A percentile compares a stretch with the other conserved stretches of the same genome.
phyloP scores from a whole-genome alignment of 2,329 filamentous ascomycete genomes.

The Sporothrix curviconia region DNA sequence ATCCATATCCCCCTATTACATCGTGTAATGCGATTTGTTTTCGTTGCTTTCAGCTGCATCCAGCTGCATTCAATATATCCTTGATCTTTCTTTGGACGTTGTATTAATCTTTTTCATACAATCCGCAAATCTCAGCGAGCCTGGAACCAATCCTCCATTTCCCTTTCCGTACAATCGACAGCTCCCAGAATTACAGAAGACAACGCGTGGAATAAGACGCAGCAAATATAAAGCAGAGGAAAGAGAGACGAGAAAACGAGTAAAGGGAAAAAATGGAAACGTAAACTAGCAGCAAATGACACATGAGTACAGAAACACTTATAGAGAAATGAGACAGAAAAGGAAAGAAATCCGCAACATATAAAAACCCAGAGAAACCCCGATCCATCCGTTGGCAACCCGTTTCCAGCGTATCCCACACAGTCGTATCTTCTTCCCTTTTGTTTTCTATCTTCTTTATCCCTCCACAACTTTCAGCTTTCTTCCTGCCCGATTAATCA shows the following conservation, averaged over 20 bases:
- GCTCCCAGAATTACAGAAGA: too few relatives aligned
- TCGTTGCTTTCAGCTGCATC: too few relatives aligned
- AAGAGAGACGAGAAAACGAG: neutral
- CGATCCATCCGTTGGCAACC: conserved; percentile 1
- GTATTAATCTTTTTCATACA: too few relatives aligned
- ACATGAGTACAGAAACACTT: neutral
- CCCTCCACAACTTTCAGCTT: too few relatives aligned
- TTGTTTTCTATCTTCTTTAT: neutral
- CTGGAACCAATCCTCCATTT: too few relatives aligned
- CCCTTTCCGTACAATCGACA: too few relatives aligned
- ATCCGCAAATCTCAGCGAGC: too few relatives aligned
- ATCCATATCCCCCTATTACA: too few relatives aligned
- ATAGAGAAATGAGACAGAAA: neutral
- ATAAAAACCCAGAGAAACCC: neutral
- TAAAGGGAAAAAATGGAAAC: neutral
- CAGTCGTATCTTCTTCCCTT: neutral
- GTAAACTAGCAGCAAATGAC: neutral
- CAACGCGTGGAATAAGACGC: too few relatives aligned
- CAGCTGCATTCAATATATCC: too few relatives aligned
- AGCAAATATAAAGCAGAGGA: neutral
- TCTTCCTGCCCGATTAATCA: conserved; percentile 38
- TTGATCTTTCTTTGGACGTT: too few relatives aligned
- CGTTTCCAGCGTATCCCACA: neutral
- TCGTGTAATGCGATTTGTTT: too few relatives aligned
- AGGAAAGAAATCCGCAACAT: neutral